These are phyloP conservation scores for Multifurca ochricompacta DNA, from an alignment of 768 basidiomycete genomes.

Conservation along the genomic window DNA sequence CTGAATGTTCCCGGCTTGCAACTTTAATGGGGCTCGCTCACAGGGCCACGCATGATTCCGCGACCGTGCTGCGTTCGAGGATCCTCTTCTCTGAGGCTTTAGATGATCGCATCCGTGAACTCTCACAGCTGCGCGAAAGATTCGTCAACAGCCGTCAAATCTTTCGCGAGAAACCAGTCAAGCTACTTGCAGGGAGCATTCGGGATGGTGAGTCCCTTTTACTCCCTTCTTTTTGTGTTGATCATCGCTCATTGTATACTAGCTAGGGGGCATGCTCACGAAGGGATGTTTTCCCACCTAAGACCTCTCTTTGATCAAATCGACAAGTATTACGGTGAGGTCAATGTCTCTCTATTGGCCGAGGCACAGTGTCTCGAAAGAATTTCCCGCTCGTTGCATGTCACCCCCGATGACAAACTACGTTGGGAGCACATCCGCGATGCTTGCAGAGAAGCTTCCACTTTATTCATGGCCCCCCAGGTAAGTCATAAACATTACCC, in stretches of 20 bases:
- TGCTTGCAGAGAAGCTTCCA: slow-evolving; percentile 6
- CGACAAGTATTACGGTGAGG: slow-evolving; percentile 6
- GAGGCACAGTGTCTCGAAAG: slow-evolving; percentile 3
- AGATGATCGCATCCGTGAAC: background rate
- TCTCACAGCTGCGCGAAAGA: background rate
- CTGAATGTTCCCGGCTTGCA: background rate
- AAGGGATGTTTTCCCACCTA: background rate
- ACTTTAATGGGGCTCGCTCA: background rate
- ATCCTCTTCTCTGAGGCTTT: slow-evolving; percentile 4
- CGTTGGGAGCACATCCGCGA: slow-evolving; percentile 13
- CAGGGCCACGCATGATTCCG: background rate
- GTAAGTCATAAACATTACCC: background rate
- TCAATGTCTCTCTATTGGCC: background rate
- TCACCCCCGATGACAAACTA: slow-evolving; percentile 7
- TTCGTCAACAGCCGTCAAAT: slow-evolving; percentile 2
- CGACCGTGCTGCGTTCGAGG: slow-evolving; percentile 4
- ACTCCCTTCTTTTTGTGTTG: background rate
- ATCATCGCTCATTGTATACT: background rate
- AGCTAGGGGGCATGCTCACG: background rate
- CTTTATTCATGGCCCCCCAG: background rate
- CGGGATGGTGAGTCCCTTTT: background rate
- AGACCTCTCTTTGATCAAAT: slow-evolving; percentile 5
- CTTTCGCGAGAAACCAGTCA: background rate
- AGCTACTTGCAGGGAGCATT: background rate
- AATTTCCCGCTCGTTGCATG: slow-evolving; percentile 3